Conservation (phyloP, 2,329 filamentous ascomycete species). For the Fusarium fujikuroi region DNA sequence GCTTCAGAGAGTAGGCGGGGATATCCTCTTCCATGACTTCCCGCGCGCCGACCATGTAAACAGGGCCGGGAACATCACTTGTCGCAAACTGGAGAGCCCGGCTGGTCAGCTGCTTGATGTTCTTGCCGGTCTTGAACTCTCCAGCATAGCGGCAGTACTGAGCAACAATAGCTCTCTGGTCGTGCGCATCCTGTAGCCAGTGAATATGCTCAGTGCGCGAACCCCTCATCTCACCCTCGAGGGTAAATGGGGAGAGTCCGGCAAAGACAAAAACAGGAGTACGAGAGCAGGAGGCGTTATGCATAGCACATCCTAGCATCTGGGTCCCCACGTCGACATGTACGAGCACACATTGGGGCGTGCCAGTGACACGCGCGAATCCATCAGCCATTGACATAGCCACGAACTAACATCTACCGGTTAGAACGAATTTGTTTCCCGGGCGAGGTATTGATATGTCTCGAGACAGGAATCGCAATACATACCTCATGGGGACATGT, state of each 20-base stretch:
- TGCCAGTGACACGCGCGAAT: slow-evolving; percentile 75
- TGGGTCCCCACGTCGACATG: slow-evolving; percentile 86
- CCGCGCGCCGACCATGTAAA: slow-evolving; percentile 79
- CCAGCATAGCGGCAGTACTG: slow-evolving; percentile 87
- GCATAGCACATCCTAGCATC: slow-evolving; percentile 77
- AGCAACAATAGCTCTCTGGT: slow-evolving; percentile 80
- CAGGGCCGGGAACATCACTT: slow-evolving; percentile 79
- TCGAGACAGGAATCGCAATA: background rate
- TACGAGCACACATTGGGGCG: slow-evolving; percentile 80
- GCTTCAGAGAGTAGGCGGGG: slow-evolving; percentile 73
- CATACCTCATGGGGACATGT: slow-evolving; percentile 12
- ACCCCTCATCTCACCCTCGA: slow-evolving; percentile 79
- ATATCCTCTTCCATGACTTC: slow-evolving; percentile 90
- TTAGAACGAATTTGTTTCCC: background rate
- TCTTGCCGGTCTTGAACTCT: slow-evolving; percentile 84
- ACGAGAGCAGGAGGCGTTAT: slow-evolving; percentile 79
- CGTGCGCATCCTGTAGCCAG: slow-evolving; percentile 84
- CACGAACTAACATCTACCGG: slow-evolving; percentile 69
- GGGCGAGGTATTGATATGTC: background rate
- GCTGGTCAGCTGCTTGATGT: slow-evolving; percentile 88
- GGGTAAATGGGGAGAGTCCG: slow-evolving; percentile 78
- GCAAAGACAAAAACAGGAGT: slow-evolving; percentile 81
- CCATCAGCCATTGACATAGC: slow-evolving; percentile 85
- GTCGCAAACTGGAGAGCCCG: slow-evolving; percentile 83
- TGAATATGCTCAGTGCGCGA: slow-evolving; percentile 83